Conservation (phyloP, 2,329 filamentous ascomycete genomes). For the Metarhizium sp. region DNA sequence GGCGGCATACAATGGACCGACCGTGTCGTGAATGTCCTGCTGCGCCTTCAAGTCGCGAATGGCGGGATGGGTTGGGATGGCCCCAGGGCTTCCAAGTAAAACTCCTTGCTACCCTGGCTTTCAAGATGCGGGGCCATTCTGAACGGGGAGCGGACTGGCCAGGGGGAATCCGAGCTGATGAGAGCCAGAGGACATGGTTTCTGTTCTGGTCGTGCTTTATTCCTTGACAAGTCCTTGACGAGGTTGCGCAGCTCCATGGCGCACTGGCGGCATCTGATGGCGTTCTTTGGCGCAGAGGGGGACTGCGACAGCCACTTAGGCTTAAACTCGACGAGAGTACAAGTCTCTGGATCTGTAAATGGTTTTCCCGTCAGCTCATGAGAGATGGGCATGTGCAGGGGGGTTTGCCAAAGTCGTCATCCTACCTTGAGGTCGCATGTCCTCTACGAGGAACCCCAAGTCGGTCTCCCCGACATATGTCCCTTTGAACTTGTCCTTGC, state of each 20-base stretch:
- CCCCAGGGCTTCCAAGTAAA: constrained; percentile 15
- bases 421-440: constrained; percentile 46
- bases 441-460: constrained; percentile 61
- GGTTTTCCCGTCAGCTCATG: background rate
- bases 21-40: constrained; percentile 33
- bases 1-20: constrained; percentile 32
- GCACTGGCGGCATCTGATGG: constrained; percentile 66
- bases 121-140: constrained; percentile 26
- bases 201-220: constrained; percentile 24
- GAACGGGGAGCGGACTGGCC: constrained; percentile 33
- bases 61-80: constrained; percentile 24
- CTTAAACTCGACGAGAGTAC: constrained; percentile 60
- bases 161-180: constrained; percentile 37
- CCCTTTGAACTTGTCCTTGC: constrained; percentile 35
- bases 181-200: constrained; percentile 58
- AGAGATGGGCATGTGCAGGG: background rate
- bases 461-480: constrained; percentile 45
- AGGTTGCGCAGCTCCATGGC: constrained; percentile 39
- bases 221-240: constrained; percentile 20
- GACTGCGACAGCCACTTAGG: constrained; percentile 79
- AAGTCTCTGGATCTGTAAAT: constrained; percentile 18
- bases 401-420: constrained; percentile 5
- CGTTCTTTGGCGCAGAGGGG: constrained; percentile 53
- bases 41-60: constrained; percentile 23
- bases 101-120: constrained; percentile 20